Percentiles rank a stretch among this genome's conserved stretches.
Conservation (phyloP, 2,329 filamentous ascomycete species). For the Aquanectria penicillioides region DNA sequence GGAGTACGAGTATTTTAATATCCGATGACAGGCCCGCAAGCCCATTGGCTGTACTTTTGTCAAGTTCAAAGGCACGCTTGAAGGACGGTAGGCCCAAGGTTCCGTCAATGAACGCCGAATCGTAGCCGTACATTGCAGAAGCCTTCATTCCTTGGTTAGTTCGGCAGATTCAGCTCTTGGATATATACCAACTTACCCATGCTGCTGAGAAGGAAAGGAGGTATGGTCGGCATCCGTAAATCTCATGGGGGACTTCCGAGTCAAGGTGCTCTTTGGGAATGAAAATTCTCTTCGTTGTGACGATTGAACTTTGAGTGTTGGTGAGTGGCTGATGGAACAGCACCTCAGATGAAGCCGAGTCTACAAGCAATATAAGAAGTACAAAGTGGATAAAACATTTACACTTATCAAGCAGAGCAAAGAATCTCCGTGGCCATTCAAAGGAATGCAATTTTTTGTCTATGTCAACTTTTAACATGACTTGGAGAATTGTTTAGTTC, state of each 20-base stretch:
- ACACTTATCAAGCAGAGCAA: too few relatives aligned
- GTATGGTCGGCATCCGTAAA: conserved; percentile 15
- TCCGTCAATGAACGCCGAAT: not conserved
- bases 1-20: too few relatives aligned
- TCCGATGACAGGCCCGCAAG: not conserved
- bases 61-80: not conserved
- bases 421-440: too few relatives aligned
- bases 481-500: too few relatives aligned
- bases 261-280: not conserved
- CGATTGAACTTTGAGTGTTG: not conserved
- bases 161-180: too few relatives aligned
- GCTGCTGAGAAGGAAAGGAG: conserved; percentile 13
- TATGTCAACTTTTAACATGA: too few relatives aligned
- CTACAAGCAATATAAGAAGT: too few relatives aligned
- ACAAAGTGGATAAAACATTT: too few relatives aligned
- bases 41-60: not conserved
- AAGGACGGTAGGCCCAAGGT: not conserved
- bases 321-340: not conserved
- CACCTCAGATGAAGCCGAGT: too few relatives aligned
- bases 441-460: too few relatives aligned
- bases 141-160: not conserved
- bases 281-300: not conserved
- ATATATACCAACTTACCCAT: conserved; percentile 37
- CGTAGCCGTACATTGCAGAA: conserved; percentile 5
- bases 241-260: conserved; percentile 1